These are phyloP conservation scores for Trametes elegans DNA, from an alignment of 768 basidiomycete species.

Conservation along the genomic window DNA sequence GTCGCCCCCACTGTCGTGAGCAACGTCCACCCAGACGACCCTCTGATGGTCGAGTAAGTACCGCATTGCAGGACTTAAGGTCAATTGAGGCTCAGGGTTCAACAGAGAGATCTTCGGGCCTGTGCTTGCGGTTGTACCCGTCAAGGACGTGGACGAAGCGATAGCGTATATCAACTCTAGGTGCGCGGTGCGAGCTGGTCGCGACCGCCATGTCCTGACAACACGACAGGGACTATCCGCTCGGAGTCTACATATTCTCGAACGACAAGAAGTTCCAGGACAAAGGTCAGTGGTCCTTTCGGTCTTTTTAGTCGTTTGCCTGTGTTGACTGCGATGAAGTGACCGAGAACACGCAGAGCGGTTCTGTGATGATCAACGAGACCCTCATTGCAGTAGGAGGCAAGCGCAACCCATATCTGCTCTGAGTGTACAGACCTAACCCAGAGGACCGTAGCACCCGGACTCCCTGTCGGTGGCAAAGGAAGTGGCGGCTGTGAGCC, in stretches of 20 bases:
- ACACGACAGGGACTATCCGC: slow-evolving; percentile 67
- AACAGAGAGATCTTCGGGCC: slow-evolving; percentile 80
- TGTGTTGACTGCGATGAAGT: slow-evolving; percentile 40
- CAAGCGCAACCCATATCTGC: slow-evolving; percentile 30
- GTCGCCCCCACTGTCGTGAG: slow-evolving; percentile 71
- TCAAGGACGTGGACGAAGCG: slow-evolving; percentile 64
- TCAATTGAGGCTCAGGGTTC: not conserved
- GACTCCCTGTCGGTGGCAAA: slow-evolving; percentile 70
- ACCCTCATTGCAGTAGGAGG: slow-evolving; percentile 55
- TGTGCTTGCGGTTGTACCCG: slow-evolving; percentile 68
- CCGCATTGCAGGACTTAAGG: not conserved
- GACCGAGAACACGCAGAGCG: slow-evolving; percentile 66
- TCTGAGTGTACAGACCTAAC: not conserved
- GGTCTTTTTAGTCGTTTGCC: not conserved
- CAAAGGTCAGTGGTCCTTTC: slow-evolving; percentile 41
- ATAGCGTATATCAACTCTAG: slow-evolving; percentile 61
- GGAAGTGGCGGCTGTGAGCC: slow-evolving; percentile 71
- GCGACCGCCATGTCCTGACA: not conserved
- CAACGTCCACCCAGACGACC: slow-evolving; percentile 57
- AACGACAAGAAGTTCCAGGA: slow-evolving; percentile 52
- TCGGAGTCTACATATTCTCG: slow-evolving; percentile 74
- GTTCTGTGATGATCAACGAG: slow-evolving; percentile 72
- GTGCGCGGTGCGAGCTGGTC: slow-evolving; percentile 31
- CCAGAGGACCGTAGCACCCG: no score
- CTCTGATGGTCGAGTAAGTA: slow-evolving; percentile 71